These are phyloP conservation scores for Aegilops longissima DNA, from an alignment of 176 grass and related monocot species.

Conservation along the genomic window DNA sequence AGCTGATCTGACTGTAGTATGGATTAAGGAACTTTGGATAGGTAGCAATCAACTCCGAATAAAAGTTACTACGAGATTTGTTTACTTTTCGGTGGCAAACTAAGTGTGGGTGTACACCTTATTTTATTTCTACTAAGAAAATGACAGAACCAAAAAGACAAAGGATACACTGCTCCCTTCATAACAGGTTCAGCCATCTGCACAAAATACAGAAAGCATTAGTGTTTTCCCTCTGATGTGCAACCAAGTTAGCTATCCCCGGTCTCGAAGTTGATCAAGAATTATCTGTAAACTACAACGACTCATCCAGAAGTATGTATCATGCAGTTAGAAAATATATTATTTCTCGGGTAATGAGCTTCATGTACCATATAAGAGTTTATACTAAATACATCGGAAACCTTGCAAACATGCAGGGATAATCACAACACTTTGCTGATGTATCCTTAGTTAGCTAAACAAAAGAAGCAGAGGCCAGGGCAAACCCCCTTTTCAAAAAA, in stretches of 20 bases:
- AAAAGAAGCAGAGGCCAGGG: no score
- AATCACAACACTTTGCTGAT: neutral
- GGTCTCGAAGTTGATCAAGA: neutral
- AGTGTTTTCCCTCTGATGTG: neutral
- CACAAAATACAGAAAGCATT: slow-evolving; percentile 24
- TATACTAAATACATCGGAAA: neutral
- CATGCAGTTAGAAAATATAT: neutral
- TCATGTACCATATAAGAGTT: neutral
- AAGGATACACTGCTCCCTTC: slow-evolving; percentile 91
- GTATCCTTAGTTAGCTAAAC: neutral
- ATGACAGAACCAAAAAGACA: neutral
- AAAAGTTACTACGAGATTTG: neutral
- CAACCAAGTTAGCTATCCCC: neutral
- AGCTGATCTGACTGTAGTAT: slow-evolving; percentile 68
- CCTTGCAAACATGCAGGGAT: neutral
- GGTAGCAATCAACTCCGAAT: neutral
- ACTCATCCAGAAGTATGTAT: slow-evolving; percentile 6
- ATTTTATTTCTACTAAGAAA: neutral
- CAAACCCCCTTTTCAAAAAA: no score
- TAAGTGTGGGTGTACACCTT: neutral
- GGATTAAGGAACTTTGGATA: slow-evolving; percentile 51
- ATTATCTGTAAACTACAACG: neutral
- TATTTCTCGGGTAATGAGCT: neutral
- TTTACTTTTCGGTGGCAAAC: neutral
- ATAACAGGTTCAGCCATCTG: slow-evolving; percentile 92